Conservation (phyloP, 169 alveolate species). For the Eimeria acervulina region DNA sequence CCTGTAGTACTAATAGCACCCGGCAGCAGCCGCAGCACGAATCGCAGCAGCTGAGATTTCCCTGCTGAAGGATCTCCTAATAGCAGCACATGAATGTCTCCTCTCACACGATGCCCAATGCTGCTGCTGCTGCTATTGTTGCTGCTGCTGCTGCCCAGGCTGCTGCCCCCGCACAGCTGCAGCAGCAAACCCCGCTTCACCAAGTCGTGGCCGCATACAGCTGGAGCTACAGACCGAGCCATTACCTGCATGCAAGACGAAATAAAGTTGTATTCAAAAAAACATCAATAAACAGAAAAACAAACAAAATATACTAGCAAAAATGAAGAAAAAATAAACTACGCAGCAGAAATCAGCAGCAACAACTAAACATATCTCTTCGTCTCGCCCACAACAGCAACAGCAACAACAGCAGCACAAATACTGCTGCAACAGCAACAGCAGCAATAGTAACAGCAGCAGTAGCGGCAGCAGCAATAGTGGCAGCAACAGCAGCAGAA, state of each 20-base stretch:
- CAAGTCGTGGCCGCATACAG: constrained; percentile 97
- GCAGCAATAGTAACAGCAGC: neutral
- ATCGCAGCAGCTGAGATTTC: constrained; percentile 98
- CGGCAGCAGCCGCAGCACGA: constrained; percentile 96
- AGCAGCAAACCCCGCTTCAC: constrained; percentile 97
- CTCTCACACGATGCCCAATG: constrained; percentile 93
- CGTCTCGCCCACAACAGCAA: too few relatives aligned
- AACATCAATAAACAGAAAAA: too few relatives aligned
- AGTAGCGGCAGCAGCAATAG: neutral
- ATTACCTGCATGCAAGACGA: constrained; percentile 85
- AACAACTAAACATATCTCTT: too few relatives aligned
- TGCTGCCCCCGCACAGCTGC: constrained; percentile 97
- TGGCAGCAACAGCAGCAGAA: neutral
- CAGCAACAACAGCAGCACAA: neutral
- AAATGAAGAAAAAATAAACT: too few relatives aligned
- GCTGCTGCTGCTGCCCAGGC: constrained; percentile 60
- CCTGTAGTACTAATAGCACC: constrained; percentile 99
- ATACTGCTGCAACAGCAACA: neutral
- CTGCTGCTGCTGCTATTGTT: too few relatives aligned
- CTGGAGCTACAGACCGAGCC: constrained; percentile 97
- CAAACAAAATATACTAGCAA: too few relatives aligned
- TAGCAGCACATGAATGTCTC: constrained; percentile 98
- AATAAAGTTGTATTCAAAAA: neutral
- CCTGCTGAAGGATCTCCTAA: constrained; percentile 96
- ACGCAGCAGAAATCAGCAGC: too few relatives aligned